A percentile compares a stretch with the other conserved stretches of the same genome.
These are phyloP conservation scores for Paratinospora sagittata DNA, from an alignment of 164 flowering plant genomes.

Conservation along the genomic window DNA sequence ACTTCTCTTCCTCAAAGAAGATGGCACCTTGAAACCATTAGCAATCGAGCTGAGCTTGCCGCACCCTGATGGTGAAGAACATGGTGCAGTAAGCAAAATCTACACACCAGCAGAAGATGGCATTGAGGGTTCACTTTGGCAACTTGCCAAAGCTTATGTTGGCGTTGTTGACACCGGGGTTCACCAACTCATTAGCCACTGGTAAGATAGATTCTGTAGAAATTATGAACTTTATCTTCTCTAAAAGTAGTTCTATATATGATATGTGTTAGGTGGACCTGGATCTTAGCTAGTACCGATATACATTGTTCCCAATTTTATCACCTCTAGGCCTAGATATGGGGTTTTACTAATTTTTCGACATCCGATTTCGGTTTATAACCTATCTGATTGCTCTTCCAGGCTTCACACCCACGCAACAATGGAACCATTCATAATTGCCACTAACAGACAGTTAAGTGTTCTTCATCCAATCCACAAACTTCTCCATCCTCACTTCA, in stretches of 20 bases:
- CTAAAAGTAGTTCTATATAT: too few species aligned
- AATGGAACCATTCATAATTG: slow-evolving; percentile 84
- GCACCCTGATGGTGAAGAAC: slow-evolving; percentile 59
- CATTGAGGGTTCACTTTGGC: slow-evolving; percentile 65
- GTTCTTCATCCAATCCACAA: slow-evolving; percentile 77
- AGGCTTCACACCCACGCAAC: slow-evolving; percentile 89
- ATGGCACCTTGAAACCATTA: slow-evolving; percentile 71
- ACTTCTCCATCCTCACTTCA: slow-evolving; percentile 82
- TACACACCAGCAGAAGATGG: slow-evolving; percentile 62
- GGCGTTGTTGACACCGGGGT: slow-evolving; percentile 85
- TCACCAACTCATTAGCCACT: slow-evolving; percentile 91
- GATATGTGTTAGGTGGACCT: too few species aligned
- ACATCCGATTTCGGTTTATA: too few species aligned
- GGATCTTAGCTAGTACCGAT: too few species aligned
- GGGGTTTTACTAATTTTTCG: neutral
- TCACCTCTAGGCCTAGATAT: too few species aligned
- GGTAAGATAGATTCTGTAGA: slow-evolving; percentile 33
- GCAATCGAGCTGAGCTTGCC: slow-evolving; percentile 90
- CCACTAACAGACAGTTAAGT: slow-evolving; percentile 74
- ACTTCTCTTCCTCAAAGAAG: slow-evolving; percentile 56
- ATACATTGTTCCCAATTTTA: too few species aligned
- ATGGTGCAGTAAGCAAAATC: slow-evolving; percentile 57
- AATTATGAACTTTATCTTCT: neutral
- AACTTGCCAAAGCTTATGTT: slow-evolving; percentile 86
- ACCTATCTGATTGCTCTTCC: slow-evolving; percentile 20